Base-by-base conservation (phyloP, 2,329 filamentous ascomycete genomes). In the Penicillium carneum region DNA sequence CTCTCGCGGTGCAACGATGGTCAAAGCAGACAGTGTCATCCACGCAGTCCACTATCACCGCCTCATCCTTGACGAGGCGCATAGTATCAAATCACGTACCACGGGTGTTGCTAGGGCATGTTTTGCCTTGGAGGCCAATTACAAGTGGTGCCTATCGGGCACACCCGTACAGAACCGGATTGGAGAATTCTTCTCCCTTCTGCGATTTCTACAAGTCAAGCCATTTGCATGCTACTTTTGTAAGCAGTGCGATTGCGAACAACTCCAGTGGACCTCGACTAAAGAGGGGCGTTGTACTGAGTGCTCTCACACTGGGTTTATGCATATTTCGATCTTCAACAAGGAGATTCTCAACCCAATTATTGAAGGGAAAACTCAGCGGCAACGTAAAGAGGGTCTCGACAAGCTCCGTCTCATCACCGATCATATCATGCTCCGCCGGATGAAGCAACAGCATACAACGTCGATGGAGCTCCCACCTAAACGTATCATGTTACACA, bases 91-190 rank as follows among this genome's bases (percentile, higher is more conserved):
- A 80, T 85, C 86, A 71, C 88, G 94, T 63, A 92, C 89, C 23
- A 96, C 93, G 9, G 92, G 93, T 80, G 95, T 95, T 12, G 95
- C 95, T 23, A 96, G 92, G 77, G 94, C 95, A 42, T 98, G 94
- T 76, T 98, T 98, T 74, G 93, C 93, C 1, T 82, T 99, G 43
- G 89, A 93, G 62, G 91, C 90, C 18, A 88, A 86, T 18, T 97
- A 95, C 79, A 96, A 96, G 70, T 98, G 95, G 92, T 99, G 95
- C 74, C 83, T 99, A 61, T 95, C 91, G 16, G 95, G 95, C 9
- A 99, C 95, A 1, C 95, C 95, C 0, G 87, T 99, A 1, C 95
- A 99, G 76, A 99, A 98, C 73, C 90, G 94, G 55, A 98, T 98
- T 67, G 94, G 95, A 72, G 94, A 98, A 76, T 96, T 97, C 77